These are phyloP conservation scores for Przewalskia tangutica DNA, from an alignment of 257 asterid species.

Conservation along the genomic window DNA sequence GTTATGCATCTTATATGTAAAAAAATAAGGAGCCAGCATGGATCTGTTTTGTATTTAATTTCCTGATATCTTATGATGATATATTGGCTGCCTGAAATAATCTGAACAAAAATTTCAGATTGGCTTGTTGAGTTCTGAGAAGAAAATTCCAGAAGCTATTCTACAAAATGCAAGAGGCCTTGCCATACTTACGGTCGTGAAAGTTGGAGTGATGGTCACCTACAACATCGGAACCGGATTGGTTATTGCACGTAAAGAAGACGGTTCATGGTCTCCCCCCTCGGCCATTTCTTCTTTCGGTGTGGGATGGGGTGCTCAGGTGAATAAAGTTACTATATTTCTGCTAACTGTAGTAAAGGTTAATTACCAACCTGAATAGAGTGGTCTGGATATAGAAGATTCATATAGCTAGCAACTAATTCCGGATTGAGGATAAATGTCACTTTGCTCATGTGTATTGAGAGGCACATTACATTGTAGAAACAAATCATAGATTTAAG, in stretches of 20 bases:
- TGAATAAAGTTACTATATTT: constrained; percentile 9
- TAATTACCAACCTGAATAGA: background rate
- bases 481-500: background rate
- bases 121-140: constrained; percentile 65
- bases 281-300: constrained; percentile 93
- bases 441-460: background rate
- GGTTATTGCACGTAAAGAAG: constrained; percentile 83
- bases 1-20: background rate
- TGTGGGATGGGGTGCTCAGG: constrained; percentile 99
- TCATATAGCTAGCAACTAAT: no score
- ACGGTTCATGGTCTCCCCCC: constrained; percentile 98
- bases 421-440: background rate
- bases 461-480: background rate
- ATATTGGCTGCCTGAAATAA: background rate
- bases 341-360: background rate
- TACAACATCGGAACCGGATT: constrained; percentile 92
- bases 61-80: background rate
- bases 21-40: background rate
- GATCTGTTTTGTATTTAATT: background rate
- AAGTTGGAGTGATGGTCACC: constrained; percentile 89
- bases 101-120: constrained; percentile 36
- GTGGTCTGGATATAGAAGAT: background rate
- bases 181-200: constrained; percentile 88
- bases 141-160: constrained; percentile 81
- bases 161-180: constrained; percentile 84